A percentile compares a stretch with the other conserved stretches of the same genome.
phyloP scores from a whole-genome alignment of 2,329 filamentous ascomycete species.

The Aspergillus tamarii region DNA sequence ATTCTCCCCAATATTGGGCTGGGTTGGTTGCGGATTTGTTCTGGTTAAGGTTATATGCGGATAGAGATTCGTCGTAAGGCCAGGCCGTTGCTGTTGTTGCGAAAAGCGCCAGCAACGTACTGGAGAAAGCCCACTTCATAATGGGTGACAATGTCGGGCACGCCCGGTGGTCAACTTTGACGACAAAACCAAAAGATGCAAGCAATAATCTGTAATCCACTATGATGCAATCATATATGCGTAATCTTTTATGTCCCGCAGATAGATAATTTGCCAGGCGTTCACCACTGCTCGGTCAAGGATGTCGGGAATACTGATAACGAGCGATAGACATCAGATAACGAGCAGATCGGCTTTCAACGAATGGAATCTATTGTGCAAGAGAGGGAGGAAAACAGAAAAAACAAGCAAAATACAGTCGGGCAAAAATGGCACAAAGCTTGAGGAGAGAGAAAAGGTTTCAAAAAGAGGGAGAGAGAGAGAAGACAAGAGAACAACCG shows the following conservation, averaged over 20 bases:
- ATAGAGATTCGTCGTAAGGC: slow-evolving; percentile 55
- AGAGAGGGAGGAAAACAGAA: neutral
- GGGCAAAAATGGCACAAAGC: neutral
- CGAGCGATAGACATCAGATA: slow-evolving; percentile 9
- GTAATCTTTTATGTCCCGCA: neutral
- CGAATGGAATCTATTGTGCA: slow-evolving; percentile 2
- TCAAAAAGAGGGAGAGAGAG: neutral
- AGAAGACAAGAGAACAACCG: neutral
- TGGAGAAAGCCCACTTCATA: slow-evolving; percentile 37
- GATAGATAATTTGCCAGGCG: neutral
- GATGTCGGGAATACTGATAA: slow-evolving; percentile 6
- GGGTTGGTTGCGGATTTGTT: slow-evolving; percentile 59
- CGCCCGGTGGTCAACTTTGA: neutral
- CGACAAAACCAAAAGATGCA: neutral
- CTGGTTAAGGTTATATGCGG: slow-evolving; percentile 63
- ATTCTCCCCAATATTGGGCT: slow-evolving; percentile 59
- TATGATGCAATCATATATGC: slow-evolving; percentile 3
- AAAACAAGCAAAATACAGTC: neutral
- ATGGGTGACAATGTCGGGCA: slow-evolving; percentile 13
- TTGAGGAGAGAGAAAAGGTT: neutral
- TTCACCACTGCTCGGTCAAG: neutral
- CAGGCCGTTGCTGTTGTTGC: slow-evolving; percentile 31
- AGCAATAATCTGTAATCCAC: neutral
- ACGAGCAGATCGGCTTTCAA: neutral
- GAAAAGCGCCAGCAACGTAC: slow-evolving; percentile 33